Conservation (phyloP, 164 flowering plant genomes). For the Aristolochia californica region DNA sequence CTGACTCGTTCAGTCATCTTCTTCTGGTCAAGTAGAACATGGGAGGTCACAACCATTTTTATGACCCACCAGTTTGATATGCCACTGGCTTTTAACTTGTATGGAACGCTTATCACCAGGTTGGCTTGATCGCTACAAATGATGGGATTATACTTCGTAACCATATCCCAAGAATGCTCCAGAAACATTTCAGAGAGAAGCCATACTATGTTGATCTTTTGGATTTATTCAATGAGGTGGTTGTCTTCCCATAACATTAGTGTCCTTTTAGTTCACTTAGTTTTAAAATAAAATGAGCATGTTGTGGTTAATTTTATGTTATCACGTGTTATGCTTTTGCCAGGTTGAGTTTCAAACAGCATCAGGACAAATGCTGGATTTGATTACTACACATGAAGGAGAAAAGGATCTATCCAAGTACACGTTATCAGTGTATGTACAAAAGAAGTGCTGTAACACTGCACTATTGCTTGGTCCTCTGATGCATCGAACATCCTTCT, state of each 20-base stretch:
- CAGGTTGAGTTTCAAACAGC: constrained; percentile 97
- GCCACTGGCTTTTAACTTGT: too few species aligned
- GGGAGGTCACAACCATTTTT: too few species aligned
- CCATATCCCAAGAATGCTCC: constrained; percentile 74
- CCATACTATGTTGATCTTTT: constrained; percentile 84
- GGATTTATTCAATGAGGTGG: constrained; percentile 91
- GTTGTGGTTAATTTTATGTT: too few species aligned
- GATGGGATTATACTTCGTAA: constrained; percentile 86
- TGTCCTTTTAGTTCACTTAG: not conserved
- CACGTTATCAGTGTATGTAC: constrained; percentile 61
- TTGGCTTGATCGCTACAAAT: constrained; percentile 79
- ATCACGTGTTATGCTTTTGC: too few species aligned
- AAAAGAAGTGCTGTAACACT: too few species aligned
- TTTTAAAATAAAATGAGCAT: too few species aligned
- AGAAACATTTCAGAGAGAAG: constrained; percentile 64
- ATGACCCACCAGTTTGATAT: too few species aligned
- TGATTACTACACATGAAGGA: constrained; percentile 87
- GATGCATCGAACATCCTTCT: not conserved
- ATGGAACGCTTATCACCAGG: too few species aligned
- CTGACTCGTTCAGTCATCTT: too few species aligned
- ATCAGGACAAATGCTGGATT: constrained; percentile 93
- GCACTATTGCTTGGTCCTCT: too few species aligned
- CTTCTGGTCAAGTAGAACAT: too few species aligned
- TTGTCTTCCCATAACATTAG: constrained; percentile 3
- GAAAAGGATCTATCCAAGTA: constrained; percentile 82